These are phyloP conservation scores for Umbellularia californica DNA, from an alignment of 164 flowering plant species.

Conservation along the genomic window DNA sequence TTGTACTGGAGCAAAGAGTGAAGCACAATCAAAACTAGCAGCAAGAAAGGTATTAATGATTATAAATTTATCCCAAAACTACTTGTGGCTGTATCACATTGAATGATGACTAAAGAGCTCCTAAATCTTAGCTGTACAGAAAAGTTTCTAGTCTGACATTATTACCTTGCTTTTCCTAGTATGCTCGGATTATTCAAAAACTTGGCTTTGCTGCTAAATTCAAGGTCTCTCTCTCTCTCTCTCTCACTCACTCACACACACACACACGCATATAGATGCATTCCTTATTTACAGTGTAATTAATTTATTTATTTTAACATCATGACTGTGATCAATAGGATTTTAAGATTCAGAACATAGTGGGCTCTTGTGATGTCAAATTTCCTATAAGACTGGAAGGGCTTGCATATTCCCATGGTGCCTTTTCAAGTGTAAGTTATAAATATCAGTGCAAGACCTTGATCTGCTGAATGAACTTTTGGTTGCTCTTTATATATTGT, in stretches of 20 bases:
- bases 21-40: constrained; percentile 81
- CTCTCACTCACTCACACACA: too few species aligned
- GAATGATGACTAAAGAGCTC: neutral
- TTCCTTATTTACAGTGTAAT: too few species aligned
- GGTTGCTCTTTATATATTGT: neutral
- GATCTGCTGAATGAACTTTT: neutral
- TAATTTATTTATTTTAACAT: too few species aligned
- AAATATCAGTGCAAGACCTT: neutral
- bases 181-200: constrained; percentile 92
- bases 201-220: constrained; percentile 91
- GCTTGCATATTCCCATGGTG: constrained; percentile 77
- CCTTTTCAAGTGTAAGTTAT: constrained; percentile 75
- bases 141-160: neutral
- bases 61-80: neutral
- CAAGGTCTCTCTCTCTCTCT: constrained; percentile 44
- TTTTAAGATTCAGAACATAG: constrained; percentile 88
- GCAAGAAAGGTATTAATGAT: constrained; percentile 72
- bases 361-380: constrained; percentile 89
- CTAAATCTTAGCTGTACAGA: neutral
- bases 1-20: constrained; percentile 98
- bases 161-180: constrained; percentile 36
- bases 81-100: neutral
- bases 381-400: constrained; percentile 92
- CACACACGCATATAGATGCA: too few species aligned
- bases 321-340: constrained; percentile 36